Base-by-base conservation (phyloP, 306 rosid genomes). In the barrel medic (Medicago truncatula) region DNA sequence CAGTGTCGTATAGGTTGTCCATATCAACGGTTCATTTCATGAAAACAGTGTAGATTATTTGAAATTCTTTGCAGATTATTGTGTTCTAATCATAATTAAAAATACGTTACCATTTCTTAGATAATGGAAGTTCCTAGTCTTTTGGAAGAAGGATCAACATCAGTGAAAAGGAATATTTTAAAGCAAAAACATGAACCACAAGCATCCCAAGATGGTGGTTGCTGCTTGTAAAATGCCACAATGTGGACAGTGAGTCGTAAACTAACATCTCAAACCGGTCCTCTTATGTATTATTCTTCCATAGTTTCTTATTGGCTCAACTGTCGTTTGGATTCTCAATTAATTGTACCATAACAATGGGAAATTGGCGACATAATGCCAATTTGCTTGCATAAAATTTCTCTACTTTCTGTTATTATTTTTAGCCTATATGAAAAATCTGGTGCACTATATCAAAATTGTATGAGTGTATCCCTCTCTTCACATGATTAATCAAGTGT, bases 111-210 rank as follows among this genome's bases (percentile, higher is more conserved):
- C 39, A 76, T 76, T 72, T 78, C 53, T 62, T 77, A 93, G 98
- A 92, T 92, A 78, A 90, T 88, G 98, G 99, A 90, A 85, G 88
- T 85, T 81, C 99, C 99, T 8, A 89, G 92, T 74, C 98, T 96
- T 9, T 53, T 90, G 83, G 95, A 92, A 83, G 96, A 90, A 87
- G 98, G 96, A 53, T 89, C 99, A 17, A 85, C 74, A 58, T 80
- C 65, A 38, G 84, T 79, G 46, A 95, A 90, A 83, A 85, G 90
- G 82, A 90, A 81, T 67, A 80, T 85, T 70, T 72, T 88, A 69
- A 88, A 90, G 91, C 97, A 57, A 76, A 85, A 86, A 54, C 92
- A 73, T 61, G 89, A 86, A 78, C 73, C 84, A 20, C 85, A 83
- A 70, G 44, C 87, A 75, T 73, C 91, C 23, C 76, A 86, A 70